A percentile compares a stretch with the other conserved stretches of the same genome.
Evolutionary conservation across 2,329 filamentous ascomycete species (phyloP).

Genomic region (Fusarium transvaalense): DNA sequence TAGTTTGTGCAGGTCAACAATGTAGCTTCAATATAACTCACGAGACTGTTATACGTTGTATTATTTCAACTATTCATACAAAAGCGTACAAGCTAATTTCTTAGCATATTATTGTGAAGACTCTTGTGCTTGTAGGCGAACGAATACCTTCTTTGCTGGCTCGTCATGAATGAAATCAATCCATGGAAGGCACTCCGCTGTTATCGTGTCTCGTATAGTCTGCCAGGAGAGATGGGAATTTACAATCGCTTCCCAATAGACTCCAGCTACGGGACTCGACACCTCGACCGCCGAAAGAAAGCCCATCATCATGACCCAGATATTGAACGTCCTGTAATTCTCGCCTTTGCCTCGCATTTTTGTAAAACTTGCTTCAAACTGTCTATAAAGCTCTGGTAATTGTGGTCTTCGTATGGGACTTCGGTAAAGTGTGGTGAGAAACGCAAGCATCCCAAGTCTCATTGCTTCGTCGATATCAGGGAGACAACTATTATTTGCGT

Average conservation of each 20-base stretch:
- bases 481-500: fast-evolving
- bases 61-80: background rate
- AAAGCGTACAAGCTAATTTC: fast-evolving
- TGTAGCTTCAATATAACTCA: background rate
- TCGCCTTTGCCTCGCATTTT: fast-evolving
- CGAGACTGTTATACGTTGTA: background rate
- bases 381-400: background rate
- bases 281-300: background rate
- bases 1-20: no score
- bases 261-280: fast-evolving
- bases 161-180: background rate
- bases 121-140: background rate
- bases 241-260: fast-evolving
- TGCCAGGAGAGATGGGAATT: fast-evolving
- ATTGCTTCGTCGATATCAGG: background rate
- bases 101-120: fast-evolving
- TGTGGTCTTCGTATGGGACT: background rate
- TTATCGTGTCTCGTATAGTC: fast-evolving
- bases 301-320: slow-evolving; percentile 9
- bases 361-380: background rate
- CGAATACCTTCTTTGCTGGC: fast-evolving
- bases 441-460: slow-evolving; percentile 12
- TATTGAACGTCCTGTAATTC: fast-evolving
- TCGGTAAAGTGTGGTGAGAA: background rate
- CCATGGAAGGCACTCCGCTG: background rate